These are phyloP conservation scores for Tulasnella sp. DNA, from an alignment of 768 basidiomycete species.

Conservation along the genomic window DNA sequence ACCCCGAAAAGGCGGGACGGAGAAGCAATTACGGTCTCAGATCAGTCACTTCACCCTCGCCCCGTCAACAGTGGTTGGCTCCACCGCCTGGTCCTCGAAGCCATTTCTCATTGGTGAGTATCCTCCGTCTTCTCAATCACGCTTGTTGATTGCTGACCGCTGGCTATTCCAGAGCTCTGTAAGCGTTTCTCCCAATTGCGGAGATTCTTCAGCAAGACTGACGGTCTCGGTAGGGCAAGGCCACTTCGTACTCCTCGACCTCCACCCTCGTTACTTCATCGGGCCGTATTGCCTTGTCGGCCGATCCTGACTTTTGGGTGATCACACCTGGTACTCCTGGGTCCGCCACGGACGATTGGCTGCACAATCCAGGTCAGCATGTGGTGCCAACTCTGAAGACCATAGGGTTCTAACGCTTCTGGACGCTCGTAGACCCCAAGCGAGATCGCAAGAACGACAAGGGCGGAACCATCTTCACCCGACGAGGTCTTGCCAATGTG, in stretches of 20 bases:
- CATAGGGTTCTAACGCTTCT: not conserved
- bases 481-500: conserved; percentile 32
- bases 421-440: conserved; percentile 13
- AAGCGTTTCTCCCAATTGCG: not conserved
- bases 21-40: not conserved
- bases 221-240: not conserved
- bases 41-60: not conserved
- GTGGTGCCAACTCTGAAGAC: not conserved
- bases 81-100: not conserved
- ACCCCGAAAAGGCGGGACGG: not conserved
- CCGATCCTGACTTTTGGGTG: conserved; percentile 20
- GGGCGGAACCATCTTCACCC: conserved; percentile 33
- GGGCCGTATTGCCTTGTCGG: conserved; percentile 15
- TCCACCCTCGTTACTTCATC: not conserved
- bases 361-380: conserved; percentile 19
- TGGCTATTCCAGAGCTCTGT: not conserved
- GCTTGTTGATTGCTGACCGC: not conserved
- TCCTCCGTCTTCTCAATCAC: not conserved
- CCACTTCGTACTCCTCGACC: not conserved
- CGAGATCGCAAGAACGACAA: conserved; percentile 28
- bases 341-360: conserved; percentile 20
- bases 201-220: not conserved
- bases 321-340: conserved; percentile 21
- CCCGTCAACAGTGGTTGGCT: not conserved
- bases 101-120: not conserved